Conservation (phyloP, 1,284 basidiomycete genomes). For the Ceratobasidium sp. region DNA sequence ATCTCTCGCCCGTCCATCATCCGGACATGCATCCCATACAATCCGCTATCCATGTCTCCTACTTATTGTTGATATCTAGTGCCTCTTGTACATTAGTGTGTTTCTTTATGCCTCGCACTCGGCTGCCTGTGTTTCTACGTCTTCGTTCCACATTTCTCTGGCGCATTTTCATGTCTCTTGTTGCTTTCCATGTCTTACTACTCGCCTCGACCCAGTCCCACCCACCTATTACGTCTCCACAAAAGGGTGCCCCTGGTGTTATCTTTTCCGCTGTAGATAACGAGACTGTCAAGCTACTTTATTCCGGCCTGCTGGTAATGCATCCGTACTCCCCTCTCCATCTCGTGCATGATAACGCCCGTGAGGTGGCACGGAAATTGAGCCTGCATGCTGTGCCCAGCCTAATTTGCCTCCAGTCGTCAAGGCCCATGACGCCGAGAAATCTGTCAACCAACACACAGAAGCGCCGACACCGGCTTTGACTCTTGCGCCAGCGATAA, state of each 20-base stretch:
- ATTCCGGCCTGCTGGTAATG: slow-evolving; percentile 10
- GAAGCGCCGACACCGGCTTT: background rate
- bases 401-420: slow-evolving; percentile 2
- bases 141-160: slow-evolving; percentile 32
- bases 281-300: slow-evolving; percentile 16
- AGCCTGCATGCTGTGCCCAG: background rate
- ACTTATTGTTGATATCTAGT: slow-evolving; percentile 37
- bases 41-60: slow-evolving; percentile 28
- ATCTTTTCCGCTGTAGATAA: slow-evolving; percentile 32
- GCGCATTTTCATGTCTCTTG: slow-evolving; percentile 14
- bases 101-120: slow-evolving; percentile 5
- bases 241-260: slow-evolving; percentile 27
- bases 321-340: background rate
- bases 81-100: slow-evolving; percentile 28
- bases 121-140: background rate
- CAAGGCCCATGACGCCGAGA: background rate
- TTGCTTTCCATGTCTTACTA: slow-evolving; percentile 1
- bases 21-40: slow-evolving; percentile 27
- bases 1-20: slow-evolving; percentile 27
- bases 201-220: slow-evolving; percentile 9
- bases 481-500: background rate
- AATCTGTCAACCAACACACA: background rate
- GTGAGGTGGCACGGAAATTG: slow-evolving; percentile 30
- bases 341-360: slow-evolving; percentile 4
- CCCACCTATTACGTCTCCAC: slow-evolving; percentile 7